Evolutionary conservation across 2,329 filamentous ascomycete genomes (phyloP).

Genomic region (Exophiala dermatitidis): DNA sequence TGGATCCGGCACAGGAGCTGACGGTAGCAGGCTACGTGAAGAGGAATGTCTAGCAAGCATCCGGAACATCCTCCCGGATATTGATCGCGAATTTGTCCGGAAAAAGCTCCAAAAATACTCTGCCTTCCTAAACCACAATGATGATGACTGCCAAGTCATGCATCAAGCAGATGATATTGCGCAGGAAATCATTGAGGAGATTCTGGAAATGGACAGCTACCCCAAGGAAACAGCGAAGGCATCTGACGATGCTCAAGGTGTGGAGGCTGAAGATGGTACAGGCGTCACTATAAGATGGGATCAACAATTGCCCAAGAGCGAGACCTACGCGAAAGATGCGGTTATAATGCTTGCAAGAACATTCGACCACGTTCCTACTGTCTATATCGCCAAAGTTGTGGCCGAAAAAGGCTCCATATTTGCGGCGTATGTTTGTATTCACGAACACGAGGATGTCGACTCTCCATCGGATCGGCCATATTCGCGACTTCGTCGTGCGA

Average conservation of each 20-base stretch:
- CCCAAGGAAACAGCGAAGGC: conserved; percentile 34
- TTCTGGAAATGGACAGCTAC: conserved; percentile 37
- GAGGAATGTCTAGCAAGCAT: conserved; percentile 33
- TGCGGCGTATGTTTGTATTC: conserved; percentile 28
- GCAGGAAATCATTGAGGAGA: conserved; percentile 37
- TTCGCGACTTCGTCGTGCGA: conserved; percentile 21
- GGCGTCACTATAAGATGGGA: conserved; percentile 31
- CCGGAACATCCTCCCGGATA: conserved; percentile 42
- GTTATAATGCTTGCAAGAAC: conserved; percentile 27
- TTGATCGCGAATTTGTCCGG: conserved; percentile 38
- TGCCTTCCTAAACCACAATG: conserved; percentile 31
- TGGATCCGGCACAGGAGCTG: neutral
- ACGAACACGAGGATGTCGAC: conserved; percentile 25
- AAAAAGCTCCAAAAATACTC: conserved; percentile 14
- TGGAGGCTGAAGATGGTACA: conserved; percentile 31
- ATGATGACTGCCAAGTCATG: conserved; percentile 2
- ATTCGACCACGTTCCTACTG: conserved; percentile 24
- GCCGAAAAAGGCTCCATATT: conserved; percentile 27
- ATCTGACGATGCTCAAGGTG: conserved; percentile 30
- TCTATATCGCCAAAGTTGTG: conserved; percentile 21
- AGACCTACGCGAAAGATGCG: conserved; percentile 22
- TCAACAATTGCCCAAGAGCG: conserved; percentile 13
- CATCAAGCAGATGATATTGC: conserved; percentile 11
- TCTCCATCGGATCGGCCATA: conserved; percentile 19
- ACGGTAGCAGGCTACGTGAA: neutral